Base-by-base conservation (phyloP, 257 asterid genomes). In the Ilex asprella region DNA sequence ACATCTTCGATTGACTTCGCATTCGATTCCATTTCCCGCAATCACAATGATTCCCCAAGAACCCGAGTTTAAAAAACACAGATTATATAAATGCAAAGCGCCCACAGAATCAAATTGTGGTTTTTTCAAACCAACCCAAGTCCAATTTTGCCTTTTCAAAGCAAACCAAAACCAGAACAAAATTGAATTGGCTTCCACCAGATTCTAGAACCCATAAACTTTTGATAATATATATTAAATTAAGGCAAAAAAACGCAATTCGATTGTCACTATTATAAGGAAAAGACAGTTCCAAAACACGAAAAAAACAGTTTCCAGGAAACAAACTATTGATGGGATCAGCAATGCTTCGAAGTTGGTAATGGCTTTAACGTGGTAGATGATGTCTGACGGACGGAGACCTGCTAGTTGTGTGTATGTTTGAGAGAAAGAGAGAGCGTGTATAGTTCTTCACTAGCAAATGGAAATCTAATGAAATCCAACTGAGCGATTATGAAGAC, bases 1-100 rank as follows among this genome's bases (percentile, higher is more conserved):
- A 88, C 87, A 30, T 77, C 93, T 55, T 83, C 89, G 10, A 73
- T 69, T 12, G 85, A 66, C 81, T 69, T 71, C 71, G 61, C 75
- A 1, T 76, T 64, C 49, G 76, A 54, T 62, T 78, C 89, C 89
- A 80, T 79, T 13, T 39, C 15, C 16, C 39, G 29, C 30, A 53
- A 53, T 46, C 3, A 46, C 47, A 41, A 41, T 41, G 47, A 41
- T 41, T 21, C 27, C 27, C 27, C 41, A 46, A 46, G 0, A 0
- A 10, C 30, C 3, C 10, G 11, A 29, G 5, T n/a, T 50, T 50
- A 9, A 50, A 50, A 12, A 14, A 53, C 57, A 53, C 57, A 6
- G 29, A 53, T 3, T 7, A 16, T 49, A n/a, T 11, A 12, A 49
- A 49, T 49, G 15, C n/a, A 53, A 53, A 53, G 11, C 29, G 57